phyloP scores from a whole-genome alignment of 83 land plant species.

The Diphasiastrum complanatum region DNA sequence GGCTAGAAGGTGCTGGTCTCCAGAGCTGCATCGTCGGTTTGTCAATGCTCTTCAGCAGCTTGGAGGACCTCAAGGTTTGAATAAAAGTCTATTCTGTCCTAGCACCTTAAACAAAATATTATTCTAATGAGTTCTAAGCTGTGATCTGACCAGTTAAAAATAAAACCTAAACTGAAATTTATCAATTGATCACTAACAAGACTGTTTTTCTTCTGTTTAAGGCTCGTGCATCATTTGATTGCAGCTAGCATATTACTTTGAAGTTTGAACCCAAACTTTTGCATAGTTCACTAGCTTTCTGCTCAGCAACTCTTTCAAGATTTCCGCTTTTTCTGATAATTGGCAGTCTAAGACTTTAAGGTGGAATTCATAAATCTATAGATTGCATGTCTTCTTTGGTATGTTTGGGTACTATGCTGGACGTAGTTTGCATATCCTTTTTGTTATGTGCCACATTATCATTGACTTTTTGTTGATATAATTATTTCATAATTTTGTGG shows the following conservation, averaged over 20 bases:
- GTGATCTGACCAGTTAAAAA: background rate
- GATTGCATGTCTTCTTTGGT: background rate
- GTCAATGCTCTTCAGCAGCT: constrained; percentile 78
- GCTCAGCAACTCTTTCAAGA: too few relatives aligned
- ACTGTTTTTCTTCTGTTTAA: background rate
- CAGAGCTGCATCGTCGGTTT: constrained; percentile 76
- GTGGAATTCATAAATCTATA: too few relatives aligned
- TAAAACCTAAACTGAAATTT: too few relatives aligned
- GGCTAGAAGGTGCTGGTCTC: constrained; percentile 78
- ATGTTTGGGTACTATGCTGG: background rate
- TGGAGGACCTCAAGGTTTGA: constrained; percentile 73
- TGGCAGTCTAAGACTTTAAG: too few relatives aligned
- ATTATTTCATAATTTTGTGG: background rate
- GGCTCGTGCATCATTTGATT: too few relatives aligned
- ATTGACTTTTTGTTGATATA: background rate
- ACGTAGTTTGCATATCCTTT: background rate
- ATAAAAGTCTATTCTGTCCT: background rate
- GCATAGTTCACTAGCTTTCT: too few relatives aligned
- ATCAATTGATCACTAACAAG: background rate
- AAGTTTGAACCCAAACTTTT: too few relatives aligned
- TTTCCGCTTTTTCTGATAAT: too few relatives aligned
- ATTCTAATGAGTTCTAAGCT: background rate
- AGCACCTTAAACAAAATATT: background rate
- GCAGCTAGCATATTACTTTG: too few relatives aligned
- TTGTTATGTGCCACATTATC: background rate